phyloP scores from a whole-genome alignment of 345 rosid species.

The Cardamine chenopodiifolia region DNA sequence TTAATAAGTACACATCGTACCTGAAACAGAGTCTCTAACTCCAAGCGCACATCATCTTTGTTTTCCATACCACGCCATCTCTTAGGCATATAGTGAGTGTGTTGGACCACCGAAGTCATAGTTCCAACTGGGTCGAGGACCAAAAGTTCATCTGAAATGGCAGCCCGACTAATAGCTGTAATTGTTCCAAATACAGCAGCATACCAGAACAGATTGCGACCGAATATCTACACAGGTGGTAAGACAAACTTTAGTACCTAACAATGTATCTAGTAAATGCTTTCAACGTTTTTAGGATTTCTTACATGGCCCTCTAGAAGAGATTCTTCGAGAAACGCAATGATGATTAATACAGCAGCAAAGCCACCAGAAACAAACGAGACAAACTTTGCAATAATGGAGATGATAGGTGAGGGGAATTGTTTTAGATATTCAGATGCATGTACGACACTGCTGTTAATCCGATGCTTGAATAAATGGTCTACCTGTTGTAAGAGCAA shows the following conservation, averaged over 20 bases:
- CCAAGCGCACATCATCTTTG: slow-evolving; percentile 71
- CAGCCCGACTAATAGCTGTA: slow-evolving; percentile 96
- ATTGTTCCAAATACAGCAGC: slow-evolving; percentile 98
- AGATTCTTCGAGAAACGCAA: slow-evolving; percentile 98
- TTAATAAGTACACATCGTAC: slow-evolving; percentile 43
- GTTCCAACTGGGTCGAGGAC: slow-evolving; percentile 93
- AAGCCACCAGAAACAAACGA: slow-evolving; percentile 98
- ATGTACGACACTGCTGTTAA: slow-evolving; percentile 77
- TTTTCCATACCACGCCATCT: slow-evolving; percentile 93
- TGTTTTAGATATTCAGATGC: slow-evolving; percentile 91
- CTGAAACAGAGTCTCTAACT: slow-evolving; percentile 95
- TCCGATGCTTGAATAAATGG: slow-evolving; percentile 97
- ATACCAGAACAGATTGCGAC: slow-evolving; percentile 97
- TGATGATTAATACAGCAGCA: slow-evolving; percentile 92
- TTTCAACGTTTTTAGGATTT: neutral
- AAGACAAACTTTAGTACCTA: slow-evolving; percentile 24
- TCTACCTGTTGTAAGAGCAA: slow-evolving; percentile 67
- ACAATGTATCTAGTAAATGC: neutral
- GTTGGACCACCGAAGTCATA: slow-evolving; percentile 84
- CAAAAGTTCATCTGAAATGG: slow-evolving; percentile 78
- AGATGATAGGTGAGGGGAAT: slow-evolving; percentile 89
- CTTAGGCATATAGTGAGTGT: slow-evolving; percentile 97
- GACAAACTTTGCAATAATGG: slow-evolving; percentile 87
- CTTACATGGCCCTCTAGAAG: slow-evolving; percentile 96
- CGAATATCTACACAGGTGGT: slow-evolving; percentile 73